Evolutionary conservation across 176 grass and related monocot species (phyloP).

Genomic region (Hsuehochloa calcarea): DNA sequence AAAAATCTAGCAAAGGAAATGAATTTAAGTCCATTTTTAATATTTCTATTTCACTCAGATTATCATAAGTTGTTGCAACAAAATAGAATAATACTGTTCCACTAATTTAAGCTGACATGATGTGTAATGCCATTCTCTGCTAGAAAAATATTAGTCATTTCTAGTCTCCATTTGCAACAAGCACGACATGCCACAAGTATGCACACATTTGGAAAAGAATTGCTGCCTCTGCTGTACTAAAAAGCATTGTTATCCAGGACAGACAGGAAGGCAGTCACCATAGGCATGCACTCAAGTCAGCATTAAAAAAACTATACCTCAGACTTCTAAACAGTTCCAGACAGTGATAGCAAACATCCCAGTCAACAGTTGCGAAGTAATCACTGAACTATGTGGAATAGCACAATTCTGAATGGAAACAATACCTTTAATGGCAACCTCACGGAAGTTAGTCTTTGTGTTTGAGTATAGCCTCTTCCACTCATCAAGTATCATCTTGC

Average conservation of each 20-base stretch:
- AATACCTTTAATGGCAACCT: constrained; percentile 93
- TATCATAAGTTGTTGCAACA: neutral
- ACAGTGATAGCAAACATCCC: neutral
- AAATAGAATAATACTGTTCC: neutral
- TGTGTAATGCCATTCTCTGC: too few species aligned
- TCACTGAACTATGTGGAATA: neutral
- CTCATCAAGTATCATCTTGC: constrained; percentile 95
- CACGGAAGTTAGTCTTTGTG: constrained; percentile 95
- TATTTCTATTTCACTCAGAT: neutral
- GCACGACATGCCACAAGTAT: too few species aligned
- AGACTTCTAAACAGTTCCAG: neutral
- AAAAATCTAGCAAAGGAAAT: neutral
- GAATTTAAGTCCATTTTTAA: neutral
- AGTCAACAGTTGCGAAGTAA: neutral
- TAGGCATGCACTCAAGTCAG: too few species aligned
- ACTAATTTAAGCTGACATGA: neutral
- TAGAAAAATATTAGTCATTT: neutral
- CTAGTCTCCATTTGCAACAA: neutral
- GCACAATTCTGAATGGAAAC: neutral
- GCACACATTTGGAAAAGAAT: too few species aligned
- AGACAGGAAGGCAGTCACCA: too few species aligned
- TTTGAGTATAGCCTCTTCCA: constrained; percentile 99
- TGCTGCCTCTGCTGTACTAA: too few species aligned
- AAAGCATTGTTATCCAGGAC: too few species aligned
- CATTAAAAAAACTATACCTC: too few species aligned